Evolutionary conservation across 2,329 filamentous ascomycete species (phyloP).

Genomic region (Colletotrichum gloeosporioides): DNA sequence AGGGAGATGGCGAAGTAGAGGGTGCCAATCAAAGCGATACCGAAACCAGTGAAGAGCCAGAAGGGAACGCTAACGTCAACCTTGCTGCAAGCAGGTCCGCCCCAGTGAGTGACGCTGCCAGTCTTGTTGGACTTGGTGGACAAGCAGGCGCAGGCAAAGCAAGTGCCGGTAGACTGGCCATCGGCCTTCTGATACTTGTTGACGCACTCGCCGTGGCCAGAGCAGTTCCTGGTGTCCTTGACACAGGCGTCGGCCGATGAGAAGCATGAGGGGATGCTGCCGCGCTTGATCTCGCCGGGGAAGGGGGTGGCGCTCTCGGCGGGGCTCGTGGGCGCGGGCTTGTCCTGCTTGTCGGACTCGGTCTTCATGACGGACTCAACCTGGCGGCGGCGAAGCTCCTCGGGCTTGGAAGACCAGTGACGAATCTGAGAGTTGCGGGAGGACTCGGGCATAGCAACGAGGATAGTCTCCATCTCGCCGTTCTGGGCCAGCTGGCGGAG

Average conservation of each 20-base stretch:
- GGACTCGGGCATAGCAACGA: slow-evolving; percentile 60
- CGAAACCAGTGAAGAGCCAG: slow-evolving; percentile 82
- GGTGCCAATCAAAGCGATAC: slow-evolving; percentile 70
- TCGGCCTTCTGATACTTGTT: slow-evolving; percentile 62
- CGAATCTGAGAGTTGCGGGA: slow-evolving; percentile 39
- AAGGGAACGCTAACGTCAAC: slow-evolving; percentile 88
- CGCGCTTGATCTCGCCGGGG: slow-evolving; percentile 38
- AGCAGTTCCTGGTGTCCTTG: slow-evolving; percentile 77
- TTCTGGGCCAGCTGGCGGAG: slow-evolving; percentile 50
- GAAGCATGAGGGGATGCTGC: slow-evolving; percentile 76
- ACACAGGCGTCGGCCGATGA: slow-evolving; percentile 70
- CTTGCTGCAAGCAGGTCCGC: slow-evolving; percentile 87
- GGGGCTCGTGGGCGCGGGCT: slow-evolving; percentile 21
- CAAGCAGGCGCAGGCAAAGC: slow-evolving; percentile 81
- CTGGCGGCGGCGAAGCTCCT: slow-evolving; percentile 54
- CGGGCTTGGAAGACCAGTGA: slow-evolving; percentile 45
- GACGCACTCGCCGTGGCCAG: slow-evolving; percentile 78
- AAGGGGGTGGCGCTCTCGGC: slow-evolving; percentile 31
- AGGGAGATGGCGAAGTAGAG: slow-evolving; percentile 76
- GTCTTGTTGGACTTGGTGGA: slow-evolving; percentile 59
- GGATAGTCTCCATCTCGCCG: slow-evolving; percentile 60
- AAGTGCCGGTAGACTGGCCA: slow-evolving; percentile 52
- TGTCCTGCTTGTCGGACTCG: slow-evolving; percentile 27
- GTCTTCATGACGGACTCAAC: slow-evolving; percentile 50
- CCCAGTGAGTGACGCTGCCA: slow-evolving; percentile 76